These are phyloP conservation scores for Sphagnurus paluster DNA, from an alignment of 1,284 basidiomycete species.

Conservation along the genomic window DNA sequence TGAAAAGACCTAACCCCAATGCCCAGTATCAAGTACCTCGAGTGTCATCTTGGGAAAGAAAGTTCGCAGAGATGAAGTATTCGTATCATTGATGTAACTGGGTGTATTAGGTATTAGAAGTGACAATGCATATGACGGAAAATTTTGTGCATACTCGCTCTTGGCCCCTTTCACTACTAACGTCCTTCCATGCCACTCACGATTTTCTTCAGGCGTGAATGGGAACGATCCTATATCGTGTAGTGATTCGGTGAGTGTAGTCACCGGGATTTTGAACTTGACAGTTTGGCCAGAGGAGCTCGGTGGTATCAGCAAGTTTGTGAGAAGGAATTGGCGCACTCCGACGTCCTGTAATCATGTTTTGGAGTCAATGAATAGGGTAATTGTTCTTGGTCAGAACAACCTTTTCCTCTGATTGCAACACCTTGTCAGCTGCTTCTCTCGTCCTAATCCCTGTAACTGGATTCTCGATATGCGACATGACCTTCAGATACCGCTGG, in stretches of 20 bases:
- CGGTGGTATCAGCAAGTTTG: conserved; percentile 61
- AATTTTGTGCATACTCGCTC: conserved; percentile 56
- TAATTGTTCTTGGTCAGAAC: background rate
- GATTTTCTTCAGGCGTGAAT: conserved; percentile 51
- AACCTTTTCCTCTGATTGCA: conserved; percentile 62
- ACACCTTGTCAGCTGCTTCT: conserved; percentile 64
- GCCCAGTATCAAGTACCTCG: conserved; percentile 56
- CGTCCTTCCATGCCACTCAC: conserved; percentile 59
- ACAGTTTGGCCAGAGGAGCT: conserved; percentile 31
- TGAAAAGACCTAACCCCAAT: conserved; percentile 58
- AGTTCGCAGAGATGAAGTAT: conserved; percentile 52
- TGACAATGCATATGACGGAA: background rate
- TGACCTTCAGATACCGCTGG: conserved; percentile 61
- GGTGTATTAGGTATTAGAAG: background rate
- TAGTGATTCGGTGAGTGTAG: conserved; percentile 62
- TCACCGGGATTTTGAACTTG: conserved; percentile 73
- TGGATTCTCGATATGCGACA: conserved; percentile 61
- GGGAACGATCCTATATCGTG: conserved; percentile 78
- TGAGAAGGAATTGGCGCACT: conserved; percentile 79
- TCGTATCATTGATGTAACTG: conserved; percentile 72
- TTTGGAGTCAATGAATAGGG: background rate
- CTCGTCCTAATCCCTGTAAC: conserved; percentile 51
- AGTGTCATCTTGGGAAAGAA: conserved; percentile 71
- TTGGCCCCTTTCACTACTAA: conserved; percentile 80
- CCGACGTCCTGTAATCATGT: conserved; percentile 55